A percentile compares a stretch with the other conserved stretches of the same genome.
Evolutionary conservation across 371 early-diverging fungal genomes (phyloP).

Genomic region (Mortierella sp.): DNA sequence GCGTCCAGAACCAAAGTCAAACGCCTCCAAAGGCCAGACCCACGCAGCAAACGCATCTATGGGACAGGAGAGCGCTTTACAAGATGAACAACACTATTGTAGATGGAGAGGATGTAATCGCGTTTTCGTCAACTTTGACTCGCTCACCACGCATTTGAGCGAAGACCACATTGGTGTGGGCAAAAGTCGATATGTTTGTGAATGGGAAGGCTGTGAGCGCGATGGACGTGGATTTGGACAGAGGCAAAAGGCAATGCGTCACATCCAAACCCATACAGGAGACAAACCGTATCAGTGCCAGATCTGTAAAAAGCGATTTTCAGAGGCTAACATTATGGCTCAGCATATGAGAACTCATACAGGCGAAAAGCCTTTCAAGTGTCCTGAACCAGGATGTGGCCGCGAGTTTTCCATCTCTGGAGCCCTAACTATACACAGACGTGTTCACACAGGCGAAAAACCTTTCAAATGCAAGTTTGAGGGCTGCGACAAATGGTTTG

Average conservation of each 20-base stretch:
- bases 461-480: slow-evolving; percentile 82
- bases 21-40: not conserved
- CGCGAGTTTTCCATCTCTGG: slow-evolving; percentile 83
- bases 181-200: slow-evolving; percentile 80
- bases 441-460: slow-evolving; percentile 79
- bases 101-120: slow-evolving; percentile 70
- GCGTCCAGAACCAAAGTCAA: slow-evolving; percentile 19
- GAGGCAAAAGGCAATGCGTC: slow-evolving; percentile 87
- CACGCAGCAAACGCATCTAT: not conserved
- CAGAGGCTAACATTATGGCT: slow-evolving; percentile 84
- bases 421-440: slow-evolving; percentile 76
- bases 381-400: slow-evolving; percentile 73
- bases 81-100: slow-evolving; percentile 58
- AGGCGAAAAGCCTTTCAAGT: slow-evolving; percentile 89
- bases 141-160: slow-evolving; percentile 79
- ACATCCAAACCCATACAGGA: slow-evolving; percentile 89
- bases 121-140: slow-evolving; percentile 72
- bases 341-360: slow-evolving; percentile 89
- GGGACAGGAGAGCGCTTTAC: not conserved
- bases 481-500: slow-evolving; percentile 80
- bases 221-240: slow-evolving; percentile 78
- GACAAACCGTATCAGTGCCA: slow-evolving; percentile 89
- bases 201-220: slow-evolving; percentile 82
- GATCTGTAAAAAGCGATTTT: slow-evolving; percentile 84
- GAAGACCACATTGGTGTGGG: slow-evolving; percentile 82